Conservation (phyloP, 768 basidiomycete genomes). For the Leucosporidium creatinivorum region DNA sequence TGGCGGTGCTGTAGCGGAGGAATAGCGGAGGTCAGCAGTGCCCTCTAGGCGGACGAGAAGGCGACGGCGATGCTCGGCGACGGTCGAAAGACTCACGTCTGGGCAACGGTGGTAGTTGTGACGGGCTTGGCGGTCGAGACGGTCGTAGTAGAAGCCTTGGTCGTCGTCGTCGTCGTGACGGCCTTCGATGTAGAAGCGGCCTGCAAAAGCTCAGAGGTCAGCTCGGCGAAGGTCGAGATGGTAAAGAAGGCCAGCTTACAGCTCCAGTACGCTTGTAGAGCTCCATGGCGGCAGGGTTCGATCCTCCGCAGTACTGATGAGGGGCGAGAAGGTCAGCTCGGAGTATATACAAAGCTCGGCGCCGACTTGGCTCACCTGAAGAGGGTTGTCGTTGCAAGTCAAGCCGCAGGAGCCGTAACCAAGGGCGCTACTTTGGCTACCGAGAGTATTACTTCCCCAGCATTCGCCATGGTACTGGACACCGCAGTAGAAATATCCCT, state of each 20-base stretch:
- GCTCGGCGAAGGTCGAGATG: background rate
- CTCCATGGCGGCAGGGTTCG: background rate
- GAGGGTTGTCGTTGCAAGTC: constrained; percentile 13
- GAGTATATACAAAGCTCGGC: background rate
- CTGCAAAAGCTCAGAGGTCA: background rate
- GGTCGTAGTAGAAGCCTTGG: background rate
- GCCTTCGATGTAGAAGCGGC: background rate
- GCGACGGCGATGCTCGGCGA: background rate
- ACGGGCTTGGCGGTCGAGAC: background rate
- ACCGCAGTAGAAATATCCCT: constrained; percentile 41
- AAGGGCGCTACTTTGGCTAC: background rate
- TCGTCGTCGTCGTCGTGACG: background rate
- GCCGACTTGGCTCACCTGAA: constrained; percentile 1
- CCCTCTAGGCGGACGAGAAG: too few species aligned
- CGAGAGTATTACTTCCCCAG: constrained; percentile 25
- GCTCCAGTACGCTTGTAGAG: background rate
- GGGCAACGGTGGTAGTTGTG: background rate
- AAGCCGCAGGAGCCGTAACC: constrained; percentile 10
- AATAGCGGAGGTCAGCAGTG: too few species aligned
- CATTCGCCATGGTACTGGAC: constrained; percentile 19
- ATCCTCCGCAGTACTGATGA: background rate
- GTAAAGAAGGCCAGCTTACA: background rate
- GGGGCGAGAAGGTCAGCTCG: background rate
- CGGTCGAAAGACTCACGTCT: background rate
- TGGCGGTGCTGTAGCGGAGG: background rate